Percentiles rank a stretch among this genome's conserved stretches.
Conservation (phyloP, 2,329 filamentous ascomycete genomes). For the Scopulariopsis brevicaulis region DNA sequence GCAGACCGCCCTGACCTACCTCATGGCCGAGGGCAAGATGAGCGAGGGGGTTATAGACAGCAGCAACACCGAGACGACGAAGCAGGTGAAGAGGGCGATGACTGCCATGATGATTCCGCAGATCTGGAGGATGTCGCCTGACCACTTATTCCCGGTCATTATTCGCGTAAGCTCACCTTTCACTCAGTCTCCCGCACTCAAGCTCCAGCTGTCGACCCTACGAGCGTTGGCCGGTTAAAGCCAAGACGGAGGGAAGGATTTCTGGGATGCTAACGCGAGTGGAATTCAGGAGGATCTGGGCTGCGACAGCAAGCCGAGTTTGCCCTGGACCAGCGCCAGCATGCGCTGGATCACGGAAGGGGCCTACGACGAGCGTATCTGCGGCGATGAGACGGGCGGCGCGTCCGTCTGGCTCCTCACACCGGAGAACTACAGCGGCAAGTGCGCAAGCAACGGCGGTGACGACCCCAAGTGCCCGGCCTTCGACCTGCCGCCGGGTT, state of each 20-base stretch:
- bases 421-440: constrained; percentile 55
- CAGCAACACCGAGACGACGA: background rate
- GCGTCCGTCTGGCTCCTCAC: background rate
- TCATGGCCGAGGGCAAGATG: background rate
- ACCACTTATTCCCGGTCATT: background rate
- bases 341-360: background rate
- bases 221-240: no score
- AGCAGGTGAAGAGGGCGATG: background rate
- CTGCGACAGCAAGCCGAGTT: background rate
- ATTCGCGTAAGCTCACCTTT: background rate
- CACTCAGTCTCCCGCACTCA: background rate
- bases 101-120: background rate
- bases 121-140: background rate
- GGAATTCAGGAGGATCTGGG: background rate
- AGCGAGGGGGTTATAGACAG: background rate
- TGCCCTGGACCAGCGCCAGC: background rate
- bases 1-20: background rate
- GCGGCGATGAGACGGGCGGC: background rate
- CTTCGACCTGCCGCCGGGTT: constrained; percentile 38
- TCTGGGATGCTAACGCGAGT: background rate
- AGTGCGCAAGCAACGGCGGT: constrained; percentile 88
- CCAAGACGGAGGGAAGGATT: no score
- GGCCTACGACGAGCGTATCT: background rate
- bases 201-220: background rate
- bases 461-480: constrained; percentile 79